phyloP scores from a whole-genome alignment of 352 stramenopile species.

The Pseudoperonospora humuli region DNA sequence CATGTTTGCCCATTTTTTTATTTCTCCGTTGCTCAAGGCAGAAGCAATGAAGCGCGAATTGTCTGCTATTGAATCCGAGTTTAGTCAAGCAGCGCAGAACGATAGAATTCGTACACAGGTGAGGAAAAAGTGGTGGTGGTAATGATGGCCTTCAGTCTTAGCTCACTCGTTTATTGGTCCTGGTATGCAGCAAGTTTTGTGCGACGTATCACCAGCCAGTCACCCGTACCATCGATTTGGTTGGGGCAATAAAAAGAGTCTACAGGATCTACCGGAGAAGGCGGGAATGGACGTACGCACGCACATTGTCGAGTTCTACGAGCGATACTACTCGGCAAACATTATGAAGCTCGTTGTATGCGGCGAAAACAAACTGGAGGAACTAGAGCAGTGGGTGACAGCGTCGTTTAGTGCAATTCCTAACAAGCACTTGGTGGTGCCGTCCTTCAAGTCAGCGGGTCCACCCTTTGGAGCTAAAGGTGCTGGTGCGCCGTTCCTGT shows the following conservation, averaged over 20 bases:
- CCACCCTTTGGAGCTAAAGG: slow-evolving; percentile 44
- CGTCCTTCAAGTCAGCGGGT: slow-evolving; percentile 33
- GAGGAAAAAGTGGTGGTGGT: slow-evolving; percentile 1
- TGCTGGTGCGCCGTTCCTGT: slow-evolving; percentile 38
- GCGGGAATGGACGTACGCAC: slow-evolving; percentile 46
- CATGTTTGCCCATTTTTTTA: slow-evolving; percentile 94
- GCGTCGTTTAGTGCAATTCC: slow-evolving; percentile 53
- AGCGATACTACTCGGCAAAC: slow-evolving; percentile 67
- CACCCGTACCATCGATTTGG: slow-evolving; percentile 80
- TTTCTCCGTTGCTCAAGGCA: slow-evolving; percentile 76
- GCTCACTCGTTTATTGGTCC: neutral
- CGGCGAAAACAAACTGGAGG: slow-evolving; percentile 62
- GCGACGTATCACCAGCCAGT: slow-evolving; percentile 31
- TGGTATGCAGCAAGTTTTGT: slow-evolving; percentile 65
- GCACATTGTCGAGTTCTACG: slow-evolving; percentile 57
- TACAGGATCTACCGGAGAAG: slow-evolving; percentile 40
- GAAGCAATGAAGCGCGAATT: slow-evolving; percentile 79
- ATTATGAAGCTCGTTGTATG: slow-evolving; percentile 84
- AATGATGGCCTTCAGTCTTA: neutral
- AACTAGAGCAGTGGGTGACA: slow-evolving; percentile 55
- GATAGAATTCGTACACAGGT: slow-evolving; percentile 49
- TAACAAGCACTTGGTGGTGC: slow-evolving; percentile 42
- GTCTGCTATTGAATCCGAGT: slow-evolving; percentile 84
- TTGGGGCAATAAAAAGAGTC: slow-evolving; percentile 78
- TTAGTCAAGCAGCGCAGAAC: slow-evolving; percentile 69